Conservation (phyloP, 176 grass and related monocot genomes). For the Triticum turgidum region DNA sequence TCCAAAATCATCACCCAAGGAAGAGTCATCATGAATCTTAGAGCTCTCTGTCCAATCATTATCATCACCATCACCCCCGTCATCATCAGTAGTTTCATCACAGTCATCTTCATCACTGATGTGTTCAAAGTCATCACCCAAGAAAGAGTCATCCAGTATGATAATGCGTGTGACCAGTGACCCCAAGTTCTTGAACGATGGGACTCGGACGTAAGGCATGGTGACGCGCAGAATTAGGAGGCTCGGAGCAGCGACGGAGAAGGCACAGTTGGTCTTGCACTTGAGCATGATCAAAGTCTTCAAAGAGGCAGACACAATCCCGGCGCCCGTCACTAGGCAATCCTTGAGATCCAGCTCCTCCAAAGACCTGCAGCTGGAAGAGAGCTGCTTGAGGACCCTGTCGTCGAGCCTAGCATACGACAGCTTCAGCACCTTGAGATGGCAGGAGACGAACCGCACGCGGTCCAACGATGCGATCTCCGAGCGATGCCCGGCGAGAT, state of each 20-base stretch:
- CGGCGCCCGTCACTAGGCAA: no score
- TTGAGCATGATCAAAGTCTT: no score
- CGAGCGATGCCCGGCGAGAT: constrained; percentile 5
- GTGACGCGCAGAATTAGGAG: not conserved
- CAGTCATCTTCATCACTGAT: constrained; percentile 27
- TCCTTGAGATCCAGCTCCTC: constrained; percentile 28
- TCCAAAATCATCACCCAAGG: not conserved
- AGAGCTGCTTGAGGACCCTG: not conserved
- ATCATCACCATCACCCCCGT: not conserved
- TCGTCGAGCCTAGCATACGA: not conserved
- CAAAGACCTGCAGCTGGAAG: constrained; percentile 17
- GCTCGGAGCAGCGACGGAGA: constrained; percentile 11
- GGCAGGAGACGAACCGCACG: not conserved
- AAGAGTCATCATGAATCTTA: not conserved
- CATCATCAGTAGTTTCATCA: constrained; percentile 10
- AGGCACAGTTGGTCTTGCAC: no score
- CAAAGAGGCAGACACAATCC: no score
- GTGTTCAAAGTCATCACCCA: not conserved
- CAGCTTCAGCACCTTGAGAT: constrained; percentile 30
- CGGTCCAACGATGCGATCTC: not conserved
- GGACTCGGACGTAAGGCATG: constrained; percentile 1
- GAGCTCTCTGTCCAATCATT: not conserved
- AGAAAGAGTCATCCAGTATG: constrained; percentile 30
- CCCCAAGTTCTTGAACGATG: constrained; percentile 21
- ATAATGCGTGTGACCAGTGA: not conserved